phyloP scores from a whole-genome alignment of 192 early-diverging fungal genomes.

The Backusella australiensis region DNA sequence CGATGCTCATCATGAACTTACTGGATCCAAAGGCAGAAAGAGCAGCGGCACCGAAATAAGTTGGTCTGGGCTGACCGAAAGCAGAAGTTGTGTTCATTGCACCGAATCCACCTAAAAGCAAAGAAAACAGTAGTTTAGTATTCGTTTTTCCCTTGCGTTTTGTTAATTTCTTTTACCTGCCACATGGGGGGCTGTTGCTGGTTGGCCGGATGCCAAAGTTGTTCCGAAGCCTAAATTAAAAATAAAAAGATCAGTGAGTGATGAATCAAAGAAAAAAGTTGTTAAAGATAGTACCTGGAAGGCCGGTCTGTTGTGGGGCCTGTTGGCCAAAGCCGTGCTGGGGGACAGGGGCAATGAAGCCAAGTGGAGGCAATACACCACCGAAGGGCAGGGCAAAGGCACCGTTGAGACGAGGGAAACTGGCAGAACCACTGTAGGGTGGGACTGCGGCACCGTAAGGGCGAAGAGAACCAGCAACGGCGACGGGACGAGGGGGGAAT shows the following conservation, averaged over 20 bases:
- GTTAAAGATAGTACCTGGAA: constrained; percentile 21
- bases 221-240: constrained; percentile 7
- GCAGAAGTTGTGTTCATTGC: background rate
- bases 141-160: background rate
- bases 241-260: background rate
- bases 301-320: constrained; percentile 29
- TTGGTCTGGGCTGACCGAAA: constrained; percentile 27
- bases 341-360: too few species aligned
- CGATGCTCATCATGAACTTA: background rate
- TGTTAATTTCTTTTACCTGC: constrained; percentile 14
- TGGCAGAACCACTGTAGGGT: too few species aligned
- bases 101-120: background rate
- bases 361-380: too few species aligned
- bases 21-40: background rate
- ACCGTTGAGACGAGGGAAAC: too few species aligned
- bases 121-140: too few species aligned
- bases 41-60: constrained; percentile 42
- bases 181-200: constrained; percentile 10
- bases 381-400: too few species aligned
- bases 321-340: constrained; percentile 21
- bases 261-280: background rate
- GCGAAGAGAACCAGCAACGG: too few species aligned
- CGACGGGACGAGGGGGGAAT: too few species aligned
- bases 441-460: too few species aligned
- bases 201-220: constrained; percentile 10